These are phyloP conservation scores for Macrophomina phaseolina DNA, from an alignment of 2,329 filamentous ascomycete genomes.

Conservation along the genomic window DNA sequence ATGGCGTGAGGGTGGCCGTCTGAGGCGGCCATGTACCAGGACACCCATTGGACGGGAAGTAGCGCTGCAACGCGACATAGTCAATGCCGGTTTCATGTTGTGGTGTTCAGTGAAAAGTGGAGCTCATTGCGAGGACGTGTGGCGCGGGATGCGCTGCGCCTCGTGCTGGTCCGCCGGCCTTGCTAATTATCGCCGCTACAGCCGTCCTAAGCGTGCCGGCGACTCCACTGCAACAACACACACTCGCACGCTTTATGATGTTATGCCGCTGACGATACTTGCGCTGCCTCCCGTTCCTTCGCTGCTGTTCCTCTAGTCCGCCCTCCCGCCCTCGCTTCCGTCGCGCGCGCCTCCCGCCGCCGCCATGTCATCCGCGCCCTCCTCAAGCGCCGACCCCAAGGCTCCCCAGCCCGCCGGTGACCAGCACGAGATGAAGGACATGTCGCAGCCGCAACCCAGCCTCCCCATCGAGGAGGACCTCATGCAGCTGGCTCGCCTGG, in stretches of 20 bases:
- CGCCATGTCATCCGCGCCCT: conserved; percentile 18
- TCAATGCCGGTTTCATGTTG: background rate
- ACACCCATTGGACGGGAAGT: background rate
- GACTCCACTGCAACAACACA: conserved; percentile 12
- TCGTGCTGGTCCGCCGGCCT: conserved; percentile 17
- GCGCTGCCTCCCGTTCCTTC: conserved; percentile 10
- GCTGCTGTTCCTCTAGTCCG: background rate
- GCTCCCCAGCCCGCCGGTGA: conserved; percentile 27
- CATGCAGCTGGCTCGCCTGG: conserved; percentile 91
- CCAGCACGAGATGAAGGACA: conserved; percentile 45
- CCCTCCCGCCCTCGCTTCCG: conserved; percentile 8
- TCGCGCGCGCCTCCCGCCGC: conserved; percentile 12
- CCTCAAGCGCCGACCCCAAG: conserved; percentile 25
- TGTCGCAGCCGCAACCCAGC: conserved; percentile 42
- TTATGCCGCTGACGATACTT: conserved; percentile 22
- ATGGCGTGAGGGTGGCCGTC: too few species aligned
- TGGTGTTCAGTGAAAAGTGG: conserved; percentile 15
- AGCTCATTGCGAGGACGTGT: background rate
- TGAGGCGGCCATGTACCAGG: background rate
- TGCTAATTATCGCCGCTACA: conserved; percentile 18
- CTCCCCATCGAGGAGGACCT: conserved; percentile 75
- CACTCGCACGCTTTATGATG: conserved; percentile 24
- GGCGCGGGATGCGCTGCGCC: conserved; percentile 17
- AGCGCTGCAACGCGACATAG: background rate
- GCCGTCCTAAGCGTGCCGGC: conserved; percentile 1